Base-by-base conservation (phyloP, 441 rosid genomes). In the Pelargonium fulgidum region DNA sequence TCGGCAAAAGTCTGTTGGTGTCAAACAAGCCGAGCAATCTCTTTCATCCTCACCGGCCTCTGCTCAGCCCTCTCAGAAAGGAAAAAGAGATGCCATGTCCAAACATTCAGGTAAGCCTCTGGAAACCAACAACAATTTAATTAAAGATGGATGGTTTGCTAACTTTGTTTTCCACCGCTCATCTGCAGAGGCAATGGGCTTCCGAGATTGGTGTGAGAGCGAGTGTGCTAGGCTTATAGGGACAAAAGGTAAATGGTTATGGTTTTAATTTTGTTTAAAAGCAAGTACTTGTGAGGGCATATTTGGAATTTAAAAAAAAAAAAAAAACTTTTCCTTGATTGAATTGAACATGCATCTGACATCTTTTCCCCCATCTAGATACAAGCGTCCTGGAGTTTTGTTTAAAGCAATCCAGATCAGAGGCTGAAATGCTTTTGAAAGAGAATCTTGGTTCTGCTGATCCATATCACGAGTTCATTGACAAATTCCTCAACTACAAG, bases 321-420 rank as follows among this genome's bases (percentile, higher is more conserved):
- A 24, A 24, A 24, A 24, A 24, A 1, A 1, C 29, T 24, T 2
- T 24, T 33, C 7, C 10, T 42, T 7, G 4, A 33, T 61, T 1
- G 29, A 29, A 13, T 26, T 4, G 65, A 4, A 64, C 29, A 65
- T 12, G 19, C 13, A 19, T 62, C 63, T 65, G 14, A 75, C 45
- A 74, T 65, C 48, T 39, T 26, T 61, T 61, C 7, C 24, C 8
- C 10, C 14, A 22, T 24, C 13, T 7, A 95, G 99, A 95, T 82
- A 90, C 93, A 4, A 95, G 96, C 75, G 83, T 93, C 73, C 78
- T 93, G 83, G 98, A 91, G 76, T 93, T 84, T 73, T 93, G 98
- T 80, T 75, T 88, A 82, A 90, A 95, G 87, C 98, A 87, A 73
- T 83, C 99, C 56, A 85, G 95, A 83, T 86, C 96, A 42, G 99